A percentile compares a stretch with the other conserved stretches of the same genome.
These are phyloP conservation scores for Hypoxylon rubiginosum DNA, from an alignment of 2,329 filamentous ascomycete genomes.

Conservation along the genomic window DNA sequence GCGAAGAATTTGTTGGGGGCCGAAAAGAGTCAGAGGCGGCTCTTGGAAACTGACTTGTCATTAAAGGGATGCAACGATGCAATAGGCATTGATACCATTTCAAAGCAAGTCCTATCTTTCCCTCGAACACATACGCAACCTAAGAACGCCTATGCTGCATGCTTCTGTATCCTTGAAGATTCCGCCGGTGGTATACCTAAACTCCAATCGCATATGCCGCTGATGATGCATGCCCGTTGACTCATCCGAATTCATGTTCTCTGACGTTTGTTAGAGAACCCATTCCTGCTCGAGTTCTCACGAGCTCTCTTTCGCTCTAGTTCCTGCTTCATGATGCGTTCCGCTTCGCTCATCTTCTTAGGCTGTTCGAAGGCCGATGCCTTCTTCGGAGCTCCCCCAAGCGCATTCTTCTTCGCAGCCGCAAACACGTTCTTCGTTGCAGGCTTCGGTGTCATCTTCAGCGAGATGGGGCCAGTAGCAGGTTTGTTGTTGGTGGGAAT, in stretches of 20 bases:
- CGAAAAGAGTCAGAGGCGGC: background rate
- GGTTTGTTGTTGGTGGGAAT: slow-evolving; percentile 53
- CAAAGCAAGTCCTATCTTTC: background rate
- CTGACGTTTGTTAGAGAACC: slow-evolving; percentile 66
- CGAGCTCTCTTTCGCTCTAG: slow-evolving; percentile 77
- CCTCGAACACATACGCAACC: background rate
- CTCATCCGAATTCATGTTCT: slow-evolving; percentile 51
- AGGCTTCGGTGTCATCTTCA: slow-evolving; percentile 75
- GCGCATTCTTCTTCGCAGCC: slow-evolving; percentile 76
- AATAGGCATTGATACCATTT: slow-evolving; percentile 3
- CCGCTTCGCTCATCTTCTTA: slow-evolving; percentile 89
- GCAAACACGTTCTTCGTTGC: slow-evolving; percentile 84
- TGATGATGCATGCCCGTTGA: background rate
- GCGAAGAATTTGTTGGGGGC: background rate
- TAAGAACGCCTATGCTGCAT: slow-evolving; percentile 27
- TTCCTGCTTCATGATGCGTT: slow-evolving; percentile 90
- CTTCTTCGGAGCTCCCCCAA: slow-evolving; percentile 73
- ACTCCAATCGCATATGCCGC: slow-evolving; percentile 43
- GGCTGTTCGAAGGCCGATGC: slow-evolving; percentile 68
- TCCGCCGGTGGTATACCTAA: slow-evolving; percentile 41
- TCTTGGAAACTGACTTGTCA: background rate
- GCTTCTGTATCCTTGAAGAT: background rate
- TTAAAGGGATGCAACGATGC: background rate
- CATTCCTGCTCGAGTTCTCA: slow-evolving; percentile 61
- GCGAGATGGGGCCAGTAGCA: slow-evolving; percentile 62